These are phyloP conservation scores for Kitagawia praeruptora DNA, from an alignment of 129 eudicot genomes.

Conservation along the genomic window DNA sequence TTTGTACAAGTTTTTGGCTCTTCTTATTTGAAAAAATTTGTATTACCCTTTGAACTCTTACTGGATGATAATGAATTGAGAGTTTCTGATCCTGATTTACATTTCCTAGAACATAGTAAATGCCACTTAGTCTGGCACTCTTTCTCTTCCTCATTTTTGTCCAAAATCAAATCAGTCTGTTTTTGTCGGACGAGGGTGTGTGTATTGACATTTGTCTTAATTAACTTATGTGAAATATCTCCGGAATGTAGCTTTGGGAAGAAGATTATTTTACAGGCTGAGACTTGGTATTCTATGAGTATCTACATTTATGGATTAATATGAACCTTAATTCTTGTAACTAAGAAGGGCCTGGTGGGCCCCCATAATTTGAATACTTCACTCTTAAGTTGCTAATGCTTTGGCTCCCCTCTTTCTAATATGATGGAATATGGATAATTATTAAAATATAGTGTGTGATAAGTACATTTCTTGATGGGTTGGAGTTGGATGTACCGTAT, in stretches of 20 bases:
- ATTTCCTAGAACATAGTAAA: background rate
- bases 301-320: background rate
- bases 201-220: background rate
- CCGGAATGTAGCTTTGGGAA: background rate
- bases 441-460: background rate
- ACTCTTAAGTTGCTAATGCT: background rate
- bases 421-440: background rate
- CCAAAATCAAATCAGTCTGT: background rate
- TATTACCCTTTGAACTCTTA: background rate
- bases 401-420: background rate
- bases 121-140: background rate
- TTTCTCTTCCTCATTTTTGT: background rate
- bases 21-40: background rate
- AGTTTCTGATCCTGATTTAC: background rate
- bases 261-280: background rate
- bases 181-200: background rate
- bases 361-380: background rate
- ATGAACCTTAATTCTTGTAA: background rate
- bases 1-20: background rate
- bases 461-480: no score
- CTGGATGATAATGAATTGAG: background rate
- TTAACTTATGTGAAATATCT: no score
- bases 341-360: background rate
- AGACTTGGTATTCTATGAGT: background rate
- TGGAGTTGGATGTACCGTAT: background rate